Evolutionary conservation across 2,329 filamentous ascomycete species (phyloP).

Genomic region (Rhinocladiella similis): DNA sequence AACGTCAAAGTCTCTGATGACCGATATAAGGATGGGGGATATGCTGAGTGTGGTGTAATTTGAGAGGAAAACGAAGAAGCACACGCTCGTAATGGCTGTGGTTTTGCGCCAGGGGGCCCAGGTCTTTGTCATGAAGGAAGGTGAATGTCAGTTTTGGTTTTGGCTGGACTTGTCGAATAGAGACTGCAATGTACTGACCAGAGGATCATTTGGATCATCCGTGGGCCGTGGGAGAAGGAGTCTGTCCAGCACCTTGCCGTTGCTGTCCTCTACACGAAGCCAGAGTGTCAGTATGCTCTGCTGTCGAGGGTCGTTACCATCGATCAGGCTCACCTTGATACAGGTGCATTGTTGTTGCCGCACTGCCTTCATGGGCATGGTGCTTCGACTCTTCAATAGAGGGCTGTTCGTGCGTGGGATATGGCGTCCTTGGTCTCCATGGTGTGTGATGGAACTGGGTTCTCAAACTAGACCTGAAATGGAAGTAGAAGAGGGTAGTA

Average conservation of each 20-base stretch:
- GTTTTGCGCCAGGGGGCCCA: slow-evolving; percentile 13
- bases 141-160: too few species aligned
- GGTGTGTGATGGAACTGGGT: too few species aligned
- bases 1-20: slow-evolving; percentile 9
- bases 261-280: slow-evolving; percentile 4
- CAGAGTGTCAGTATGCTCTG: too few species aligned
- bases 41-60: slow-evolving; percentile 9
- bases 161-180: not conserved
- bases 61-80: slow-evolving; percentile 18
- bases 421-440: too few species aligned
- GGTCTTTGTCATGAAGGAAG: too few species aligned
- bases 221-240: slow-evolving; percentile 13
- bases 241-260: not conserved
- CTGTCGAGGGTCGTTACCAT: too few species aligned
- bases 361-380: too few species aligned
- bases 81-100: not conserved
- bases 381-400: too few species aligned
- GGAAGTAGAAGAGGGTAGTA: too few species aligned
- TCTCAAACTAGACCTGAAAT: too few species aligned
- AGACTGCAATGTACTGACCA: slow-evolving; percentile 1
- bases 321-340: slow-evolving; percentile 2
- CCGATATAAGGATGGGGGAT: slow-evolving; percentile 6
- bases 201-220: slow-evolving; percentile 11
- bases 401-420: too few species aligned
- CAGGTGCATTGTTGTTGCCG: not conserved